phyloP scores from a whole-genome alignment of 140 eudicot species.

The Cichorium intybus region DNA sequence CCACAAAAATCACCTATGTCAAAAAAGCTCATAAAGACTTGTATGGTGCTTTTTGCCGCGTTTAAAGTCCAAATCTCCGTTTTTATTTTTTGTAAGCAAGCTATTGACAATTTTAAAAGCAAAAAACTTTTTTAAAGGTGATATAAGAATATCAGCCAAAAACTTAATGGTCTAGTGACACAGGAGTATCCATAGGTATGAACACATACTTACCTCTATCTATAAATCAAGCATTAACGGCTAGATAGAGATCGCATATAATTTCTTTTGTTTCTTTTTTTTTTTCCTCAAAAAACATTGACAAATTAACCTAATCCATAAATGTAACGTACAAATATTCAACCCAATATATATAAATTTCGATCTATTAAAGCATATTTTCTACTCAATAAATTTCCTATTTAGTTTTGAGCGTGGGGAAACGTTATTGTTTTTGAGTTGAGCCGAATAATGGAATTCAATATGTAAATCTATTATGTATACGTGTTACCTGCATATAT shows the following conservation, averaged over 20 bases:
- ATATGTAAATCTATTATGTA: neutral
- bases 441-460: neutral
- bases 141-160: neutral
- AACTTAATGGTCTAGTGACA: too few species aligned
- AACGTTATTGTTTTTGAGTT: too few species aligned
- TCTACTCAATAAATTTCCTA: neutral
- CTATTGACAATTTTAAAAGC: neutral
- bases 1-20: too few species aligned
- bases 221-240: neutral
- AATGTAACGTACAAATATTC: neutral
- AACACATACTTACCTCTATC: neutral
- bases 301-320: neutral
- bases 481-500: neutral
- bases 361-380: neutral
- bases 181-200: neutral
- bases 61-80: neutral
- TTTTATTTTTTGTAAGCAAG: neutral
- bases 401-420: neutral
- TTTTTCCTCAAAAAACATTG: neutral
- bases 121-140: neutral
- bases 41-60: too few species aligned
- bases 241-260: neutral
- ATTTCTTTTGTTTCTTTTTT: neutral
- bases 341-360: neutral
- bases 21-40: too few species aligned